Conservation (phyloP, 2,329 filamentous ascomycete genomes). For the Colletotrichum higginsianum region DNA sequence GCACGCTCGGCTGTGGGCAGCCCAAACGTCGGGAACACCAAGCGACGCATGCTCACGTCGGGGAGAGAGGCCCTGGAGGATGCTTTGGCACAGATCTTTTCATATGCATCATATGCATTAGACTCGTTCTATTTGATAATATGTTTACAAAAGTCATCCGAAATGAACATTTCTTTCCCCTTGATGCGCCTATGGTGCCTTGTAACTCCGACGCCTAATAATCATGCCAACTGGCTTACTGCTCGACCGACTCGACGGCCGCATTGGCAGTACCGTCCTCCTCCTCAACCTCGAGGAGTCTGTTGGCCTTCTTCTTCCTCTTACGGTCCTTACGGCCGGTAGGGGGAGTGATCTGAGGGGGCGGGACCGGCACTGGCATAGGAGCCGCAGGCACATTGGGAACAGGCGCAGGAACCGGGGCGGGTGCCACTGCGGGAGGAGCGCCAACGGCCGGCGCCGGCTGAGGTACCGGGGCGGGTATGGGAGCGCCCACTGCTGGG, state of each 20-base stretch:
- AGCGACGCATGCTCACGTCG: not conserved
- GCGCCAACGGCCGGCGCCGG: conserved; percentile 8
- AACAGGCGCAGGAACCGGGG: not conserved
- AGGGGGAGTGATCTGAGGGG: conserved; percentile 21
- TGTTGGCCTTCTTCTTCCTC: conserved; percentile 29
- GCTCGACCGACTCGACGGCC: not conserved
- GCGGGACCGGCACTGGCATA: conserved; percentile 10
- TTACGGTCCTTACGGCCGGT: conserved; percentile 19
- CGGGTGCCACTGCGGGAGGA: conserved; percentile 8
- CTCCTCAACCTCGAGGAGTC: not conserved
- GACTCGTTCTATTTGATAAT: conserved; percentile 23
- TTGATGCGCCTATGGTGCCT: conserved; percentile 19
- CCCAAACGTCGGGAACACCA: not conserved
- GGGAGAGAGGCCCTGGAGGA: not conserved
- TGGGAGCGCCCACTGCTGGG: conserved; percentile 2
- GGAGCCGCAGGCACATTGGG: conserved; percentile 22
- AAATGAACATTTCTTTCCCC: conserved; percentile 1
- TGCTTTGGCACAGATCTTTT: not conserved
- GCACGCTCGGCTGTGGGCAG: not conserved
- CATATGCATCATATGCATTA: not conserved
- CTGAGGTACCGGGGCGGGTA: not conserved
- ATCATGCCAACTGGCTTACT: conserved; percentile 4
- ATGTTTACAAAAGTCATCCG: conserved; percentile 5
- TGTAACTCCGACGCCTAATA: conserved; percentile 31
- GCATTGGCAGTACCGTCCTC: not conserved